Conservation (phyloP, 345 rosid genomes). For the Citropsis articulata region DNA sequence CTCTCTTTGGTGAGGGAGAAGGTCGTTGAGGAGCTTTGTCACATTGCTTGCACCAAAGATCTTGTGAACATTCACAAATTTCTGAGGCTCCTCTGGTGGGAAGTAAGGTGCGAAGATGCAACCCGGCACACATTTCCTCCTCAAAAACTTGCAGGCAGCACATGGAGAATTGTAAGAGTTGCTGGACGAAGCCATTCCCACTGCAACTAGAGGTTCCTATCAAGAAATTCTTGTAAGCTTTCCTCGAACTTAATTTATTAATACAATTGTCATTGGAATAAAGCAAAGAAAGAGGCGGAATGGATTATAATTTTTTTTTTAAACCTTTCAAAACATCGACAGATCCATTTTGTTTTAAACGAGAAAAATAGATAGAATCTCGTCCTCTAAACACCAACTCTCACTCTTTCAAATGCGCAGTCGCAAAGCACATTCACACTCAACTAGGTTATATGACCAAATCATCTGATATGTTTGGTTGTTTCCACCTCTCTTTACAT, state of each 20-base stretch:
- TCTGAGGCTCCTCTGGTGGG: constrained; percentile 96
- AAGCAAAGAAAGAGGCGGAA: no score
- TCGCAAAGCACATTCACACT: no score
- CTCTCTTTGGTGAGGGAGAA: constrained; percentile 87
- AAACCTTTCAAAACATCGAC: neutral
- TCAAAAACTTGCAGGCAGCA: constrained; percentile 92
- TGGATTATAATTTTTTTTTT: no score
- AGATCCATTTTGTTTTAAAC: no score
- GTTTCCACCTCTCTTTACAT: neutral
- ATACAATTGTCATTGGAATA: no score
- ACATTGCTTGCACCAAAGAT: constrained; percentile 97
- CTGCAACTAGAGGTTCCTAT: constrained; percentile 15
- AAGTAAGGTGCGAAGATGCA: constrained; percentile 96
- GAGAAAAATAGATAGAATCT: no score
- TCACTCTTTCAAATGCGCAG: no score
- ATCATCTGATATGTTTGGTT: neutral
- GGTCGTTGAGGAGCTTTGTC: constrained; percentile 83
- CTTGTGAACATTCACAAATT: constrained; percentile 91
- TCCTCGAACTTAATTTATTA: constrained; percentile 5
- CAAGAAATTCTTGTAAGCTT: constrained; percentile 21
- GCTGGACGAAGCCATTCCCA: constrained; percentile 56
- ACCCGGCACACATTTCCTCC: constrained; percentile 89
- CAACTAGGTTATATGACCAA: neutral
- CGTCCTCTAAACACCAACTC: no score
- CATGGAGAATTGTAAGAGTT: constrained; percentile 89